These are phyloP conservation scores for Immersiella caudata DNA, from an alignment of 495 filamentous ascomycete genomes.

Conservation along the genomic window DNA sequence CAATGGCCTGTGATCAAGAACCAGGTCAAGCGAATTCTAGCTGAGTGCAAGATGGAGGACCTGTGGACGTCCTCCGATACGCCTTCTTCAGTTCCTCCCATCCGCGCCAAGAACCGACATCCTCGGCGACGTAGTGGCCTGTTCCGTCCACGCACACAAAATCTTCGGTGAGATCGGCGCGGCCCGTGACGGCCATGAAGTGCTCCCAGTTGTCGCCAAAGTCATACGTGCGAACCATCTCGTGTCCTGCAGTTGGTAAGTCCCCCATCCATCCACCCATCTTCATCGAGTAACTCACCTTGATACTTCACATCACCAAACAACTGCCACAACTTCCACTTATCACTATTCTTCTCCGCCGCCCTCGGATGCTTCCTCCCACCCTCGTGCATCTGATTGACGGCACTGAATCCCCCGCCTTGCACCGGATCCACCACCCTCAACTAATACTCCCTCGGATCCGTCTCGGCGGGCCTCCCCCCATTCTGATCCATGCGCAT, in stretches of 20 bases:
- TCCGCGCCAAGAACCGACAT: slow-evolving; percentile 24
- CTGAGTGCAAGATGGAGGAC: too few relatives aligned
- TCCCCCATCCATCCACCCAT: not conserved
- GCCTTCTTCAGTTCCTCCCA: slow-evolving; percentile 35
- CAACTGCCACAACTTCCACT: slow-evolving; percentile 24
- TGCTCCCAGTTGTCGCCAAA: slow-evolving; percentile 41
- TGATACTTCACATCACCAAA: slow-evolving; percentile 29
- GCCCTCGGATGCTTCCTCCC: slow-evolving; percentile 25
- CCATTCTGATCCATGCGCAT: slow-evolving; percentile 3
- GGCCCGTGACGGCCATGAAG: slow-evolving; percentile 26
- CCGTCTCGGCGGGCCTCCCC: not conserved
- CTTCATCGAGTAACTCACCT: slow-evolving; percentile 11
- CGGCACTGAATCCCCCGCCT: not conserved
- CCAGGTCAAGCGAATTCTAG: too few relatives aligned
- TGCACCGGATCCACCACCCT: slow-evolving; percentile 18
- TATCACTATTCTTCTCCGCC: slow-evolving; percentile 26
- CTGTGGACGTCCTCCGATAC: too few relatives aligned
- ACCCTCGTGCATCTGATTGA: slow-evolving; percentile 26
- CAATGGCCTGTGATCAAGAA: too few relatives aligned
- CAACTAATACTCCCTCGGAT: slow-evolving; percentile 18
- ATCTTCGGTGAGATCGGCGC: slow-evolving; percentile 17
- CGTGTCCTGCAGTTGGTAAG: slow-evolving; percentile 9
- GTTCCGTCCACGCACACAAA: slow-evolving; percentile 28
- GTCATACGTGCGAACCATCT: slow-evolving; percentile 35
- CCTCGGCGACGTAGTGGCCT: slow-evolving; percentile 33